These are phyloP conservation scores for Cystobasidium pallidum DNA, from an alignment of 1,284 basidiomycete species.

Conservation along the genomic window DNA sequence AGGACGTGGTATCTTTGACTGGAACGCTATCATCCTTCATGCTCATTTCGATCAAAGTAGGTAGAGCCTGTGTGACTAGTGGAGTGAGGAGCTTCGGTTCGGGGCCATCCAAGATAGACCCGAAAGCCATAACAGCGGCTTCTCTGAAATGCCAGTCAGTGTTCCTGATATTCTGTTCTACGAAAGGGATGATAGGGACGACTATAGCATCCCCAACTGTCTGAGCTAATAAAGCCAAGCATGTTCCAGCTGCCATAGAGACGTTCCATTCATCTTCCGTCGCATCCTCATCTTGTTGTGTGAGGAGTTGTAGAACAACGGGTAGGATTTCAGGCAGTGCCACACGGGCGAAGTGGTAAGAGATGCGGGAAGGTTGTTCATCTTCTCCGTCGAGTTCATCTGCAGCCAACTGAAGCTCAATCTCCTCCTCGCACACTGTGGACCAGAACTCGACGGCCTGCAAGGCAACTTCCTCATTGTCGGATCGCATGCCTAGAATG, in stretches of 20 bases:
- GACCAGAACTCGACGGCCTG: slow-evolving; percentile 99
- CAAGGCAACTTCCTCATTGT: slow-evolving; percentile 85
- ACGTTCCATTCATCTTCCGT: slow-evolving; percentile 99
- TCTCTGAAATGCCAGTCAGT: slow-evolving; percentile 92
- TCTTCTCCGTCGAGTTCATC: slow-evolving; percentile 66
- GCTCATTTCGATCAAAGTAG: slow-evolving; percentile 86
- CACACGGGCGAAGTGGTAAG: slow-evolving; percentile 88
- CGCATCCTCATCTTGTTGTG: slow-evolving; percentile 92
- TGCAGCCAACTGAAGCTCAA: slow-evolving; percentile 90
- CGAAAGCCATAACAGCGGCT: slow-evolving; percentile 97
- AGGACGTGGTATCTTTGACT: slow-evolving; percentile 96
- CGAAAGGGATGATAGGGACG: slow-evolving; percentile 92
- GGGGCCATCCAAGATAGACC: slow-evolving; percentile 94
- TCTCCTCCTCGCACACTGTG: slow-evolving; percentile 97
- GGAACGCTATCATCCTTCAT: slow-evolving; percentile 82
- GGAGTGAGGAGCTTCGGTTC: slow-evolving; percentile 83
- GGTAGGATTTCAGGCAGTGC: slow-evolving; percentile 93
- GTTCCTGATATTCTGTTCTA: slow-evolving; percentile 91
- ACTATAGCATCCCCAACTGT: slow-evolving; percentile 92
- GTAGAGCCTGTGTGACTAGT: slow-evolving; percentile 90
- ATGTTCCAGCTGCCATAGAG: slow-evolving; percentile 96
- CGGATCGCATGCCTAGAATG: slow-evolving; percentile 96
- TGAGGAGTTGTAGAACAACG: slow-evolving; percentile 84
- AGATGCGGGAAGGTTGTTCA: slow-evolving; percentile 62
- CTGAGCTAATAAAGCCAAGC: slow-evolving; percentile 82